Conservation (phyloP, 768 basidiomycete genomes). For the Naganishia kalamii region DNA sequence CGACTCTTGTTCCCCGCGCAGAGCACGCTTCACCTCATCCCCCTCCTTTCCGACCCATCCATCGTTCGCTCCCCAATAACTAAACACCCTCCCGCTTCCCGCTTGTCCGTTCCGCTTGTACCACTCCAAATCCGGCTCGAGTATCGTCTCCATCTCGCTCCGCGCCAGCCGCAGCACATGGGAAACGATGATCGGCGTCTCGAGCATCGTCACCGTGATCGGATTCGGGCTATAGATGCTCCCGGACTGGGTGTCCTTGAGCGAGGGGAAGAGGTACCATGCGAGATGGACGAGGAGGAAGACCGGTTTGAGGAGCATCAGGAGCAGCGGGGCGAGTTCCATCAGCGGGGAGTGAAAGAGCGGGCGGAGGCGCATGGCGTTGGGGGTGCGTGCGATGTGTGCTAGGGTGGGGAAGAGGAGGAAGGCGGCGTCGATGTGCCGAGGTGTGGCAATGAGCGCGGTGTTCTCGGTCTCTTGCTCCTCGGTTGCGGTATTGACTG, state of each 20-base stretch:
- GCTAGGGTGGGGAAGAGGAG: conserved; percentile 67
- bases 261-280: conserved; percentile 48
- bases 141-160: conserved; percentile 64
- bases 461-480: neutral
- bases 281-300: conserved; percentile 54
- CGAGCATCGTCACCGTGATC: conserved; percentile 50
- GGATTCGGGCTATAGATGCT: conserved; percentile 20
- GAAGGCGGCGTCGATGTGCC: conserved; percentile 50
- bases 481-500: neutral
- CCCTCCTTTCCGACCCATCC: conserved; percentile 65
- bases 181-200: conserved; percentile 54
- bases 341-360: conserved; percentile 50
- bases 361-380: conserved; percentile 56
- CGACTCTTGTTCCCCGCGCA: conserved; percentile 39
- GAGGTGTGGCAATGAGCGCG: conserved; percentile 36
- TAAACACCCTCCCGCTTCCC: conserved; percentile 46
- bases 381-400: conserved; percentile 60
- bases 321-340: conserved; percentile 48
- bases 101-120: conserved; percentile 26
- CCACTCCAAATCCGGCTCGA: conserved; percentile 52
- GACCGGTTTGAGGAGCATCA: conserved; percentile 51
- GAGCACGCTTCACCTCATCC: conserved; percentile 48
- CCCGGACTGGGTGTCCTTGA: neutral
- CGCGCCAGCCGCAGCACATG: conserved; percentile 59
- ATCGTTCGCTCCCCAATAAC: conserved; percentile 61